phyloP scores from a whole-genome alignment of 768 basidiomycete species.

The Auricularia sp. region DNA sequence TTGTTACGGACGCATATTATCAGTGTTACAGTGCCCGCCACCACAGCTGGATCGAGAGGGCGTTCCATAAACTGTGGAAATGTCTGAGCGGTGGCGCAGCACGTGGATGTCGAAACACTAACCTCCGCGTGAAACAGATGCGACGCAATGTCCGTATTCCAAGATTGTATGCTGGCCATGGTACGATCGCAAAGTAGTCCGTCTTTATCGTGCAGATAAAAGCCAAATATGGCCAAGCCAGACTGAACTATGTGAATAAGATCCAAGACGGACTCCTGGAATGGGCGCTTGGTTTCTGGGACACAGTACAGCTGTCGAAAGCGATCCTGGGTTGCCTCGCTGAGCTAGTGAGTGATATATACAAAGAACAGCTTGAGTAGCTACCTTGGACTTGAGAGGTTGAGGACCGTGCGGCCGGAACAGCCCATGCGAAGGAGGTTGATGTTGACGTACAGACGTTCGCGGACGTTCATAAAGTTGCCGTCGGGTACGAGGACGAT shows the following conservation, averaged over 20 bases:
- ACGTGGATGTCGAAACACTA: slow-evolving; percentile 8
- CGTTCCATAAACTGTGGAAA: slow-evolving; percentile 52
- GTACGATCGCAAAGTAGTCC: slow-evolving; percentile 74
- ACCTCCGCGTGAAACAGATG: slow-evolving; percentile 54
- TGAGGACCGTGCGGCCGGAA: slow-evolving; percentile 66
- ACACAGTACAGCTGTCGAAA: slow-evolving; percentile 66
- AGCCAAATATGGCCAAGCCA: slow-evolving; percentile 59
- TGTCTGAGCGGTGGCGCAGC: slow-evolving; percentile 1
- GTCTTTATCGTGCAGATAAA: slow-evolving; percentile 42
- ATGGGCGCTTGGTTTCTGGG: slow-evolving; percentile 27
- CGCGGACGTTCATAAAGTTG: slow-evolving; percentile 49
- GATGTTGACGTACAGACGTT: slow-evolving; percentile 72
- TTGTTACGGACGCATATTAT: slow-evolving; percentile 62
- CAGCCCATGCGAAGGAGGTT: slow-evolving; percentile 78
- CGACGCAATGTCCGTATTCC: slow-evolving; percentile 59
- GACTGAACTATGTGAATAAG: slow-evolving; percentile 68
- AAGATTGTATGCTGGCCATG: slow-evolving; percentile 56
- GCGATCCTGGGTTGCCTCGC: slow-evolving; percentile 71
- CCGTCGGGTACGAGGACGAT: slow-evolving; percentile 72
- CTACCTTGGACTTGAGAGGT: slow-evolving; percentile 66
- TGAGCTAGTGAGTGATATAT: slow-evolving; percentile 19
- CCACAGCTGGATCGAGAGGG: slow-evolving; percentile 60
- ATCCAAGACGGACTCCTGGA: slow-evolving; percentile 52
- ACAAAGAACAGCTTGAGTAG: neutral
- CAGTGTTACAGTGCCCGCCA: slow-evolving; percentile 61